phyloP scores from a whole-genome alignment of 495 filamentous ascomycete species.

The Podospora australis region DNA sequence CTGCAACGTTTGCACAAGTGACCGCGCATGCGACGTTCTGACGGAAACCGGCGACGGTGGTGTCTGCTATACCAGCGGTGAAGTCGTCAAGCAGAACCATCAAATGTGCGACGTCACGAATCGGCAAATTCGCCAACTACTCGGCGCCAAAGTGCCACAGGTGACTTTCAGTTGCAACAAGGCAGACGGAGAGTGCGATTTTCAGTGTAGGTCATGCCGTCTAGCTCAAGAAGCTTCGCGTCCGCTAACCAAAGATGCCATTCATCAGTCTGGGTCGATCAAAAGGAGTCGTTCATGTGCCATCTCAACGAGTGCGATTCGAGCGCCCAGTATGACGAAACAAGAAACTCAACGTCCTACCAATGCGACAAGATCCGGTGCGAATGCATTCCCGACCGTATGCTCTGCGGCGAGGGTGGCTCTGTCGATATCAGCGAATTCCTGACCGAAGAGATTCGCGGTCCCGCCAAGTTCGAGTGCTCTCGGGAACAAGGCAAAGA shows the following conservation, averaged over 20 bases:
- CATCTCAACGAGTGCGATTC: slow-evolving; percentile 74
- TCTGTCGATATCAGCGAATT: slow-evolving; percentile 92
- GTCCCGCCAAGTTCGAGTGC: slow-evolving; percentile 77
- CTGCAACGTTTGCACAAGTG: slow-evolving; percentile 87
- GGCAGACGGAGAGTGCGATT: slow-evolving; percentile 70
- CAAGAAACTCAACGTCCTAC: slow-evolving; percentile 77
- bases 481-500: slow-evolving; percentile 52
- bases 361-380: slow-evolving; percentile 78
- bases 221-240: no score
- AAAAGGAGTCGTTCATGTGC: slow-evolving; percentile 95
- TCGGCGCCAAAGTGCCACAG: slow-evolving; percentile 77
- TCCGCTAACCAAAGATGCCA: slow-evolving; percentile 40
- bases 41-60: slow-evolving; percentile 73
- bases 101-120: slow-evolving; percentile 99
- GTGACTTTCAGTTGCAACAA: slow-evolving; percentile 88
- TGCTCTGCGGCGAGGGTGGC: slow-evolving; percentile 85
- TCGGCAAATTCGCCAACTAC: slow-evolving; percentile 75
- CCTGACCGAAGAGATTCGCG: slow-evolving; percentile 67
- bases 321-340: slow-evolving; percentile 55
- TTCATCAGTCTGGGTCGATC: slow-evolving; percentile 77
- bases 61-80: slow-evolving; percentile 84
- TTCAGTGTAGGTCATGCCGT: slow-evolving; percentile 65
- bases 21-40: slow-evolving; percentile 76
- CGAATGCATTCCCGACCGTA: slow-evolving; percentile 81
- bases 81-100: slow-evolving; percentile 87